Conservation (phyloP, 2,329 filamentous ascomycete species). For the Dactylellina leptospora region DNA sequence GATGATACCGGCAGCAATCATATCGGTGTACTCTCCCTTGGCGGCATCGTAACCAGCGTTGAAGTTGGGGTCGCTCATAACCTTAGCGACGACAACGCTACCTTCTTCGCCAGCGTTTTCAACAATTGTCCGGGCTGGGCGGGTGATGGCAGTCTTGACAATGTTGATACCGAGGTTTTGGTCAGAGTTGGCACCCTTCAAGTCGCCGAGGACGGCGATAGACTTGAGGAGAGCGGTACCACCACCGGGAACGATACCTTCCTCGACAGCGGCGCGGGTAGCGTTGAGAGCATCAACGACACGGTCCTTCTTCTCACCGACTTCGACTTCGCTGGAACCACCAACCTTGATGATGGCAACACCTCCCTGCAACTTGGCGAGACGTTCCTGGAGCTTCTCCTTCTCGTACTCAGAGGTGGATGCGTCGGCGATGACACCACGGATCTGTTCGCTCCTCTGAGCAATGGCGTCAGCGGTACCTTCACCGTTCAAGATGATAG, state of each 20-base stretch:
- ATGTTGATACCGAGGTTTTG: slow-evolving; percentile 98
- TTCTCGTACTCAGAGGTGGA: slow-evolving; percentile 99
- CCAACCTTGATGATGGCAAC: slow-evolving; percentile 99
- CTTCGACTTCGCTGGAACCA: slow-evolving; percentile 96
- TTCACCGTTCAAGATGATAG: slow-evolving; percentile 96
- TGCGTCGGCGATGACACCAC: slow-evolving; percentile 92
- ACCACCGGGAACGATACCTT: slow-evolving; percentile 98
- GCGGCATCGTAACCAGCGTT: slow-evolving; percentile 97
- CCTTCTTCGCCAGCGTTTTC: slow-evolving; percentile 98
- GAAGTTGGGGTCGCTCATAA: slow-evolving; percentile 97
- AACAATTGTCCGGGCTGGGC: slow-evolving; percentile 91
- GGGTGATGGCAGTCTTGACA: slow-evolving; percentile 97
- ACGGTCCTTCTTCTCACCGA: slow-evolving; percentile 99
- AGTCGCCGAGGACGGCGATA: slow-evolving; percentile 79
- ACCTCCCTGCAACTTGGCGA: slow-evolving; percentile 98
- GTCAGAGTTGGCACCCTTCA: slow-evolving; percentile 96
- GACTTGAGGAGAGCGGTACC: slow-evolving; percentile 98
- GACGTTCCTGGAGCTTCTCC: slow-evolving; percentile 99
- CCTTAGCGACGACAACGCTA: slow-evolving; percentile 95
- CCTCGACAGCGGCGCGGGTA: slow-evolving; percentile 96
- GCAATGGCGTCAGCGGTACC: slow-evolving; percentile 91
- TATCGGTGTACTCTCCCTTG: slow-evolving; percentile 98
- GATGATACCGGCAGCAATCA: slow-evolving; percentile 96
- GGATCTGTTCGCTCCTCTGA: slow-evolving; percentile 98
- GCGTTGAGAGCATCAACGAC: slow-evolving; percentile 98